Evolutionary conservation across 2,329 filamentous ascomycete species (phyloP).

Genomic region (Sclerotinia trifoliorum): DNA sequence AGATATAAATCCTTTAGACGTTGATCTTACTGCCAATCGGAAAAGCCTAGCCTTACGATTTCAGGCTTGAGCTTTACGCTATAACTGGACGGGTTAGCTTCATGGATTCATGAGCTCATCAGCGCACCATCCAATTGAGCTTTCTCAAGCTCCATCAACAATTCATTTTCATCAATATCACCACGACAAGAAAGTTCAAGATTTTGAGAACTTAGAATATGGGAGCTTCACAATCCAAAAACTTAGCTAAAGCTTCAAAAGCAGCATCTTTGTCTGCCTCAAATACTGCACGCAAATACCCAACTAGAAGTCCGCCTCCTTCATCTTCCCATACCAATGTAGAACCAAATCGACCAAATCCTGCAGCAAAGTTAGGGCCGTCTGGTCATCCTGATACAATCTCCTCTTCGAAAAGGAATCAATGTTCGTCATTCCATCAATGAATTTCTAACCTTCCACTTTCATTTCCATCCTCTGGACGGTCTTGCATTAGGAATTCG

Average conservation of each 20-base stretch:
- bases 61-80: not conserved
- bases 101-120: constrained; percentile 13
- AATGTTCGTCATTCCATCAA: constrained; percentile 17
- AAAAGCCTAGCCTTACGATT: not conserved
- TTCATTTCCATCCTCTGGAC: not conserved
- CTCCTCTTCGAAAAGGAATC: constrained; percentile 17
- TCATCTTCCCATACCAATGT: constrained; percentile 23
- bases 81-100: not conserved
- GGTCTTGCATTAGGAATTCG: no score
- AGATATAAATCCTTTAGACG: not conserved
- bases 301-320: constrained; percentile 32
- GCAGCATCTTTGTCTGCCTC: constrained; percentile 25
- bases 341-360: constrained; percentile 13
- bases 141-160: not conserved
- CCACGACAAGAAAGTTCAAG: not conserved
- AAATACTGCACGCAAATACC: constrained; percentile 37
- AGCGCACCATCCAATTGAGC: not conserved
- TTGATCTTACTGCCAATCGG: not conserved
- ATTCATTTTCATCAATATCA: not conserved
- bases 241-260: constrained; percentile 28
- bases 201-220: constrained; percentile 23
- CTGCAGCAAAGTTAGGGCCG: constrained; percentile 21
- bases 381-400: constrained; percentile 25
- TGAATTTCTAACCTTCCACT: not conserved
- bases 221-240: constrained; percentile 37